Evolutionary conservation across 805 yeast species (phyloP), one percentile per base, ranked within the genome.

Genomic region (Wickerhamiella domercqiae): DNA sequence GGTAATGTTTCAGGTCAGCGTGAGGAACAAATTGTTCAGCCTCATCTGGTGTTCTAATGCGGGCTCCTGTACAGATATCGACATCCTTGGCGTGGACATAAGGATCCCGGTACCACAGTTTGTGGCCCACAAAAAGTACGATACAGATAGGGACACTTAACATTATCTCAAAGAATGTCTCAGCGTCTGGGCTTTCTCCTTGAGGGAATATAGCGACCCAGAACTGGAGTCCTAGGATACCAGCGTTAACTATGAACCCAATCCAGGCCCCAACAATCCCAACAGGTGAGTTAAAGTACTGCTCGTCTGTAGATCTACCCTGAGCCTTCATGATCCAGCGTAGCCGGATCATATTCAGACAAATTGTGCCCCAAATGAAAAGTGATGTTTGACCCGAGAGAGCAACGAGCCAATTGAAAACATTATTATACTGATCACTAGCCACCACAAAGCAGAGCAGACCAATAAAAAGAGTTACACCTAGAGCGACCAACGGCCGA

Each of bases 171-270:
- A 74, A 73, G 55, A 74, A 75, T 39, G 34, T 39, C 18, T 41
- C 29, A 9, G 64, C 67, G 33, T 44, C 48, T 17, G 66, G 57
- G 3, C 39, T 28, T 14, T 28, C 35, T n/a, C 62, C 73, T 59
- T 73, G 50, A 39, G 93, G 94, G 66, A 66, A 80, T 32, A 78
- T 60, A 6, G 90, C 84, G 41, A 76, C 66, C 82, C 86, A 81
- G 63, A 82, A 78, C 61, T 80, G 86, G 17, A 84, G 81, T 38
- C 71, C 60, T 43, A 83, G 62, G 43, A 81, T 76, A 38, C 78
- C 54, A 20, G 68, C 25, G 54, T 75, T 75, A 50, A 83, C 59
- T 19, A 56, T 42, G 9, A 71, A 50, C 38, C 87, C 87, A 54
- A 69, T 70, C 46, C 54, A 58, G 0, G 93, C 76, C 33, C 93